These are phyloP conservation scores for Corrigiola litoralis DNA, from an alignment of 179 eudicot species.

Conservation along the genomic window DNA sequence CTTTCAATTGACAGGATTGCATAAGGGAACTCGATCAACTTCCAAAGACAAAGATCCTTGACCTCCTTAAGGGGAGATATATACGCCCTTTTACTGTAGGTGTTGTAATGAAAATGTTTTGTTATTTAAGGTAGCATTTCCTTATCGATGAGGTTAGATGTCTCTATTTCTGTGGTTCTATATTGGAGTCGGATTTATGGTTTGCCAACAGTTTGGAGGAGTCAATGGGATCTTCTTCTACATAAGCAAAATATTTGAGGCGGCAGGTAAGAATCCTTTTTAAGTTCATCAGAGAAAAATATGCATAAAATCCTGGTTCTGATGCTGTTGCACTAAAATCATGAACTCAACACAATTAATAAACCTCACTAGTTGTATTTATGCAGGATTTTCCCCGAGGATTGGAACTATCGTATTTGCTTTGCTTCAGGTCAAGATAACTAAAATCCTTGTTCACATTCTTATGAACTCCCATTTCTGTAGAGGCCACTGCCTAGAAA, in stretches of 20 bases:
- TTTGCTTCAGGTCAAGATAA: conserved; percentile 30
- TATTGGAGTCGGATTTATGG: conserved; percentile 48
- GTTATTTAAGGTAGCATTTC: no score
- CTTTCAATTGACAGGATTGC: conserved; percentile 47
- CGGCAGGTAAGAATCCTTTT: conserved; percentile 25
- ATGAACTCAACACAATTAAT: background rate
- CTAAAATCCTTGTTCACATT: background rate
- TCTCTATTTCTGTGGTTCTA: background rate
- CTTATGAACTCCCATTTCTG: background rate
- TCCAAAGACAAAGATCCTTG: conserved; percentile 62
- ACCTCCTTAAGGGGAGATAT: conserved; percentile 77
- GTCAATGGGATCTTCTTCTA: conserved; percentile 42
- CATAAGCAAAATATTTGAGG: conserved; percentile 41
- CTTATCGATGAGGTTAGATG: background rate
- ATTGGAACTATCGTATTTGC: conserved; percentile 37
- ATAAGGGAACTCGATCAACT: conserved; percentile 62
- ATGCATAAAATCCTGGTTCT: background rate
- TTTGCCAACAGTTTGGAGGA: conserved; percentile 45
- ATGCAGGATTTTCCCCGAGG: conserved; percentile 34
- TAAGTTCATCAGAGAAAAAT: background rate
- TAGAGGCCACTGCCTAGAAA: background rate
- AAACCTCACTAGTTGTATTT: background rate
- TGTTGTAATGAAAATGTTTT: background rate
- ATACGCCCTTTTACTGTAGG: conserved; percentile 61
- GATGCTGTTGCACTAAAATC: no score